Conservation (phyloP, 257 asterid species). For the Przewalskia tangutica region DNA sequence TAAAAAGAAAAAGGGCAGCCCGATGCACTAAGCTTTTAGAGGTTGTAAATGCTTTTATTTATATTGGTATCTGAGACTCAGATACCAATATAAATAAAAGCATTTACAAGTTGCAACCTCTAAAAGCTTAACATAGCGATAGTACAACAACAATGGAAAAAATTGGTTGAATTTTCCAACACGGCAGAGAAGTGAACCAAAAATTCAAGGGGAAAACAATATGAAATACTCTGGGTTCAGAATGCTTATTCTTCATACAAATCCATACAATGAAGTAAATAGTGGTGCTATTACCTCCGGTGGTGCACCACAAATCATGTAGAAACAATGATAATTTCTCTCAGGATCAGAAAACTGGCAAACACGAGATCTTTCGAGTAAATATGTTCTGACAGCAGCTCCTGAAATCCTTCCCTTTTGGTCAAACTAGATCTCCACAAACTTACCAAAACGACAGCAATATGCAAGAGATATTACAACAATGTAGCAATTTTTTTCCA, state of each 20-base stretch:
- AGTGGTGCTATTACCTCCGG: constrained; percentile 48
- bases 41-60: no score
- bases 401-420: constrained; percentile 84
- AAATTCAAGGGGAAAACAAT: background rate
- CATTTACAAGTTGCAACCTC: background rate
- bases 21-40: no score
- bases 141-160: background rate
- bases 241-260: background rate
- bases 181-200: background rate
- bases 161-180: background rate
- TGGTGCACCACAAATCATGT: constrained; percentile 98
- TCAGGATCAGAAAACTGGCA: constrained; percentile 99
- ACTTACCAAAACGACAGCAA: constrained; percentile 97
- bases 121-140: background rate
- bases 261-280: background rate
- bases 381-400: constrained; percentile 97
- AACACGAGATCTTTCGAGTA: constrained; percentile 98
- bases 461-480: constrained; percentile 14
- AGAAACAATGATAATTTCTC: constrained; percentile 97
- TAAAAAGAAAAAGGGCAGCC: no score
- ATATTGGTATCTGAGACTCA: background rate
- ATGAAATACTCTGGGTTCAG: background rate
- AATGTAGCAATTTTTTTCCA: background rate
- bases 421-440: constrained; percentile 97
- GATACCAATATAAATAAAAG: background rate